phyloP scores from a whole-genome alignment of 2,329 filamentous ascomycete genomes.

The Aspergillus neoniger region DNA sequence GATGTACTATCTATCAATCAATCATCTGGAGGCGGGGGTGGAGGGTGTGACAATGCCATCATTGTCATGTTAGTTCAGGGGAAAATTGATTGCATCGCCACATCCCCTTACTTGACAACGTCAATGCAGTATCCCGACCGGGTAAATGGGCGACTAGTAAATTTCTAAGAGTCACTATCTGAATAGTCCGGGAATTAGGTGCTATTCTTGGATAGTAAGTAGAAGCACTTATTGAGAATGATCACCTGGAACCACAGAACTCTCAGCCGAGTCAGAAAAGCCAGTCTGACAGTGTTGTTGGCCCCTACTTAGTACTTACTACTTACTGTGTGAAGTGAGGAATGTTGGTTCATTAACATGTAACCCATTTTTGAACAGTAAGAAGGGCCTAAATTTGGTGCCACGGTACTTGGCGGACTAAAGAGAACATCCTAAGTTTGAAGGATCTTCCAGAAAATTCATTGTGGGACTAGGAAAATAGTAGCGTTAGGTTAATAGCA shows the following conservation, averaged over 20 bases:
- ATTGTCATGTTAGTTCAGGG: neutral
- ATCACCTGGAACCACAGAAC: neutral
- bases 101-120: neutral
- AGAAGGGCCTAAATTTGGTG: neutral
- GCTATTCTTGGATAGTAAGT: neutral
- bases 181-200: neutral
- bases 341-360: neutral
- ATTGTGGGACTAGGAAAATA: neutral
- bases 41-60: neutral
- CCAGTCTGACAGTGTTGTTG: neutral
- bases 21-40: neutral
- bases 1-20: neutral
- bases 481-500: too few relatives aligned
- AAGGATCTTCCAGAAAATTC: constrained; percentile 1
- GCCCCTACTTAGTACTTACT: neutral
- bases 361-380: neutral
- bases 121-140: neutral
- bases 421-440: neutral
- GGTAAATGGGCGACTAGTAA: neutral
- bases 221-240: neutral
- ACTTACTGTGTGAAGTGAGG: neutral
- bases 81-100: neutral
- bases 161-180: neutral
- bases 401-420: neutral
- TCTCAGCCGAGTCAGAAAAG: neutral